These are phyloP conservation scores for Forsythia viridissima DNA, from an alignment of 257 asterid genomes.

Conservation along the genomic window DNA sequence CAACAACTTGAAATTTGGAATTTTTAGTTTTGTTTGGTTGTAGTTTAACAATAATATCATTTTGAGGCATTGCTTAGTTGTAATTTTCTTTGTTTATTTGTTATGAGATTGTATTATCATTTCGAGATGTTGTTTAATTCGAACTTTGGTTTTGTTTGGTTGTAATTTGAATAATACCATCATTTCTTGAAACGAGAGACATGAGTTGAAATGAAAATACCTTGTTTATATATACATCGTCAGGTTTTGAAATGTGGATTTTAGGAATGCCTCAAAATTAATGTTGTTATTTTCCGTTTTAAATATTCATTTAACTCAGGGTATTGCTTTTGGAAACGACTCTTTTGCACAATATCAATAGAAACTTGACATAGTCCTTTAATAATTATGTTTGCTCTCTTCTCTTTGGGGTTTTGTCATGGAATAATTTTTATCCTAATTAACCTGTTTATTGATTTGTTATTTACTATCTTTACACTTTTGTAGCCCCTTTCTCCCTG, in stretches of 20 bases:
- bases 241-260: no score
- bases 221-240: no score
- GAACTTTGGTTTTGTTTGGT: not conserved
- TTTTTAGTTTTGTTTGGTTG: not conserved
- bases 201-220: not conserved
- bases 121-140: not conserved
- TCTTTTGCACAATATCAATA: no score
- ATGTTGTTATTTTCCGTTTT: no score
- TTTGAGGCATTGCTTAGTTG: not conserved
- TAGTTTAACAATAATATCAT: not conserved
- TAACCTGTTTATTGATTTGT: not conserved
- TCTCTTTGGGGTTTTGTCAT: not conserved
- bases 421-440: not conserved
- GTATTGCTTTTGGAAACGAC: no score
- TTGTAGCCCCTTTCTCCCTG: not conserved
- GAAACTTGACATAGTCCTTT: not conserved
- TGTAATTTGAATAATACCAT: not conserved
- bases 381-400: conserved; percentile 13
- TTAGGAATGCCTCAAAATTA: not conserved
- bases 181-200: not conserved
- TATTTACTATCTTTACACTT: not conserved
- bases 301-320: no score
- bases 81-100: not conserved
- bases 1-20: not conserved
- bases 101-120: not conserved